Conservation (phyloP, 1,284 basidiomycete species). For the Trichosporon sp. region DNA sequence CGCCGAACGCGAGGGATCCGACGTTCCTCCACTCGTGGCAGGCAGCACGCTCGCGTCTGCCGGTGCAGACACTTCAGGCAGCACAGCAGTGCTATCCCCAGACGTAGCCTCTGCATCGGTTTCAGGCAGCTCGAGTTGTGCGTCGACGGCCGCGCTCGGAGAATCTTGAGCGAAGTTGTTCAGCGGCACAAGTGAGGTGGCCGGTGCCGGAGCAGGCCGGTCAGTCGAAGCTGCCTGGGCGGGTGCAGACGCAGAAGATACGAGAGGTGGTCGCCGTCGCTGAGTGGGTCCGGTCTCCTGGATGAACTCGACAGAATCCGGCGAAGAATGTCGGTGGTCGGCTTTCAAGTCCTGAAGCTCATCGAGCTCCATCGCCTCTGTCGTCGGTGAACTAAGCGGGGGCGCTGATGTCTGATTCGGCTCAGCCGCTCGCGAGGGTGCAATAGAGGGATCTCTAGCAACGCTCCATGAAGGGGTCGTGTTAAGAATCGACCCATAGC, state of each 20-base stretch:
- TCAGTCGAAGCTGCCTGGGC: background rate
- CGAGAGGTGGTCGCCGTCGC: background rate
- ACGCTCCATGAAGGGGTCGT: background rate
- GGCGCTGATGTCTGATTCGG: background rate
- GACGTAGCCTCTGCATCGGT: too few species aligned
- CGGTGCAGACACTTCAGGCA: too few species aligned
- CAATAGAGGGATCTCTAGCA: too few species aligned
- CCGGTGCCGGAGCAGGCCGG: too few species aligned
- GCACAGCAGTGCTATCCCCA: too few species aligned
- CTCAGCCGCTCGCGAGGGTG: background rate
- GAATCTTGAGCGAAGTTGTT: background rate
- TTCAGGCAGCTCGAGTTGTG: background rate
- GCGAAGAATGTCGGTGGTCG: background rate
- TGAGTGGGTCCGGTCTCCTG: background rate
- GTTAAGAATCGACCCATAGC: background rate
- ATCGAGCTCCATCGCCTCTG: background rate
- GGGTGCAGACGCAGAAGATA: background rate
- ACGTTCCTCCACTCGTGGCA: too few species aligned
- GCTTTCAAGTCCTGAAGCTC: background rate
- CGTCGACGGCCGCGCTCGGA: background rate
- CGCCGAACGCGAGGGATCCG: background rate
- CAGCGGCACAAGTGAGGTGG: background rate
- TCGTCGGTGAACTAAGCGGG: background rate
- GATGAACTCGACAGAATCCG: background rate
- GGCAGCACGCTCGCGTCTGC: too few species aligned